These are phyloP conservation scores for Diaporthe australafricana DNA, from an alignment of 2,329 filamentous ascomycete genomes.

Conservation along the genomic window DNA sequence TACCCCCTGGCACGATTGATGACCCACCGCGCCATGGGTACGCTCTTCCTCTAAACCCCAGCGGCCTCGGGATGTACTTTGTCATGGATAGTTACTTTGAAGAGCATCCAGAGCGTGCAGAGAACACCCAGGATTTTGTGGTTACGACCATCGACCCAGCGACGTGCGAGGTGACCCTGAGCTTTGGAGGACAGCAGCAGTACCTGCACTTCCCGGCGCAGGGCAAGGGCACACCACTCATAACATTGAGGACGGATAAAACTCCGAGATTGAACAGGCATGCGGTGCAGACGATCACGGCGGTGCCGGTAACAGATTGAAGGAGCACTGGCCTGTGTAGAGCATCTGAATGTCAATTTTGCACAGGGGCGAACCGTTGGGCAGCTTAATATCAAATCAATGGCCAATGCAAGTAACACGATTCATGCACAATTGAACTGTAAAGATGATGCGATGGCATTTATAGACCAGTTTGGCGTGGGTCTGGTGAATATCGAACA, in stretches of 20 bases:
- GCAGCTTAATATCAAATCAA: not conserved
- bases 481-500: not conserved
- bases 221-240: not conserved
- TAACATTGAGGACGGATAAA: not conserved
- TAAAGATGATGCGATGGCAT: not conserved
- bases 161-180: slow-evolving; percentile 10
- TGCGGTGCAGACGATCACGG: not conserved
- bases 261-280: not conserved
- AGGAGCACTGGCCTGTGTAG: not conserved
- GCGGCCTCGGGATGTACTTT: not conserved
- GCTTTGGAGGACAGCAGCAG: not conserved
- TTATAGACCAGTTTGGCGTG: not conserved
- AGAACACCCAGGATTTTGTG: not conserved
- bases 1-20: not conserved
- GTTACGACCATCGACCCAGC: not conserved
- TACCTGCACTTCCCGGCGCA: not conserved
- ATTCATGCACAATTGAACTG: not conserved
- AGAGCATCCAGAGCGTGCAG: not conserved
- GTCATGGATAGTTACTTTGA: not conserved
- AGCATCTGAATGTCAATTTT: not conserved
- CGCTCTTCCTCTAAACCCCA: not conserved
- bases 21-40: not conserved
- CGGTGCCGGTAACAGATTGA: not conserved
- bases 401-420: not conserved
- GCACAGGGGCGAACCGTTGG: not conserved